Conservation (phyloP, 371 early-diverging fungal genomes). For the Capillidium rhysosporum region DNA sequence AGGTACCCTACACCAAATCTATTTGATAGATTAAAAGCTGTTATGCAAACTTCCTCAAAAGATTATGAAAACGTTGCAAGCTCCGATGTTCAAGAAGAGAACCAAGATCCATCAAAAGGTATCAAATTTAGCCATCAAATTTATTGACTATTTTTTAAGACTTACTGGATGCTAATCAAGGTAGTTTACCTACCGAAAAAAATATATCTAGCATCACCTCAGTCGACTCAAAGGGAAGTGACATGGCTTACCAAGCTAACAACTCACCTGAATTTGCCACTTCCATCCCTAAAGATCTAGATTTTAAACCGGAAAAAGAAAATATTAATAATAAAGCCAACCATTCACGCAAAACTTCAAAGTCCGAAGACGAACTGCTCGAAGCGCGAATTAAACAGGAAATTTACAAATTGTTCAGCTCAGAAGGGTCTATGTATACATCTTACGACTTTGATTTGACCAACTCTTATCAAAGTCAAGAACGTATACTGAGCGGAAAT, state of each 20-base stretch:
- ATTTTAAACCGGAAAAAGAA: too few species aligned
- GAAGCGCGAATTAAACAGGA: conserved; percentile 3
- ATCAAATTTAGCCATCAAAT: not conserved
- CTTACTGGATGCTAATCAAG: not conserved
- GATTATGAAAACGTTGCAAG: too few species aligned
- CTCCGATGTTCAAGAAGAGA: too few species aligned
- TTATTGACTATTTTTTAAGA: not conserved
- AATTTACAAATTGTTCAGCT: not conserved
- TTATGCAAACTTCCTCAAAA: not conserved
- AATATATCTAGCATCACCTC: not conserved
- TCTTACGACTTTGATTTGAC: conserved; percentile 5
- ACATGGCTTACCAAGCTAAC: not conserved
- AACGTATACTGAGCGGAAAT: not conserved
- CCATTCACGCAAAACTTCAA: not conserved
- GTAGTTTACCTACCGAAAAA: not conserved
- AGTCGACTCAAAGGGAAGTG: not conserved
- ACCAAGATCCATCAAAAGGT: too few species aligned
- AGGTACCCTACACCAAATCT: not conserved
- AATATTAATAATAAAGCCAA: too few species aligned
- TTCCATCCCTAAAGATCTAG: not conserved
- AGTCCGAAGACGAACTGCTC: conserved; percentile 3
- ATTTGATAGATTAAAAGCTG: conserved; percentile 3
- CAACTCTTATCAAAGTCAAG: not conserved
- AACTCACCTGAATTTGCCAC: not conserved
- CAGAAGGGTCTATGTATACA: not conserved